phyloP scores from a whole-genome alignment of 176 grass and related monocot species.

The Thalia dealbata region DNA sequence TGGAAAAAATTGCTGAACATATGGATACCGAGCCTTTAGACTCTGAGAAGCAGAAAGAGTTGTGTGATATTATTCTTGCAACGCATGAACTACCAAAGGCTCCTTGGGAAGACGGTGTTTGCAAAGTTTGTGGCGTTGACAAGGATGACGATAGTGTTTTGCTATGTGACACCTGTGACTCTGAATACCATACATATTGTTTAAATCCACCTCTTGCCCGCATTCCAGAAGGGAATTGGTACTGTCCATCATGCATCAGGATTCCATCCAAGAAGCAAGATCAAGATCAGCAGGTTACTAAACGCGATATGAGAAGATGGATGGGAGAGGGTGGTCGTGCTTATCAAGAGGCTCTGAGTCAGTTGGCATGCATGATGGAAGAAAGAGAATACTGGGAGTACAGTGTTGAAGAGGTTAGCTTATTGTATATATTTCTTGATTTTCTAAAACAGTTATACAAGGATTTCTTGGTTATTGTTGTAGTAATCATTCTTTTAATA shows the following conservation, averaged over 20 bases:
- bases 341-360: conserved; percentile 43
- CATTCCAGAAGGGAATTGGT: conserved; percentile 92
- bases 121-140: conserved; percentile 97
- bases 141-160: conserved; percentile 85
- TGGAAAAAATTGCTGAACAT: conserved; percentile 52
- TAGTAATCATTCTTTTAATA: background rate
- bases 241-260: conserved; percentile 68
- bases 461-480: background rate
- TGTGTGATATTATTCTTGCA: conserved; percentile 54
- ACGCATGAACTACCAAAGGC: conserved; percentile 63
- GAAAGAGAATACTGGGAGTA: conserved; percentile 93
- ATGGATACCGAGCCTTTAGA: conserved; percentile 25
- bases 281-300: conserved; percentile 23
- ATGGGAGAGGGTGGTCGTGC: conserved; percentile 38
- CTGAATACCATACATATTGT: conserved; percentile 96
- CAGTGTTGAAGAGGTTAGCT: conserved; percentile 59
- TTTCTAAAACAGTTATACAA: background rate
- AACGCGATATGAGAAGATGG: conserved; percentile 35
- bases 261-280: conserved; percentile 31
- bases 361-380: conserved; percentile 58
- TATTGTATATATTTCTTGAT: background rate
- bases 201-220: conserved; percentile 77
- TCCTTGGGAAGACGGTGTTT: conserved; percentile 95
- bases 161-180: conserved; percentile 83
- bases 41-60: conserved; percentile 33